Evolutionary conservation across 805 yeast species (phyloP), one percentile per base, ranked within the genome.

Genomic region (Wickerhamiella hasegawae): DNA sequence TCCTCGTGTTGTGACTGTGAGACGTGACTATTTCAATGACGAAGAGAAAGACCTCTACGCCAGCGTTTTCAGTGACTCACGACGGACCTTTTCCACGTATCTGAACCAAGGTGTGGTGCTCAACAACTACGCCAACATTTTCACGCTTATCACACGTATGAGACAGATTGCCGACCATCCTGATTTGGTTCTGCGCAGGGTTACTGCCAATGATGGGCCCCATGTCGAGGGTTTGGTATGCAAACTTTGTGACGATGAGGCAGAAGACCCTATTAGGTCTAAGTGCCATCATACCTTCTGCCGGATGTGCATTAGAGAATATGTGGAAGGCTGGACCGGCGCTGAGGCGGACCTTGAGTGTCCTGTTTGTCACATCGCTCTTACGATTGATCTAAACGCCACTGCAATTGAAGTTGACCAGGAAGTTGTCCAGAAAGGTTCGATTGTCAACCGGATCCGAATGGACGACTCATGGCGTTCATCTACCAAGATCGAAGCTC

Each of bases 81-180:
- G 74, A 54, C 68, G 99, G 41, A 76, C 78, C 47, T 90, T 83
- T 62, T 82, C 81, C 48, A 90, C 84, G 30, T 90, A 74, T 53
- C 97, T 90, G 27, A 90, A 92, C 17, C 87, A 82, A 51, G 98
- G 98, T 57, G 95, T 90, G 28, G 96, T 90, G 18, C 63, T 90
- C 39, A 90, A 90, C 58, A 90, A 90, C 55, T 90, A 90, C 59
- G 98, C 98, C 31, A 90, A 90, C 50, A 90, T 90, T 49, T 90
- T 90, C 60, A 85, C 97, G 0, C 66, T 90, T 38, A 85, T 90
- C 49, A 90, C 98, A 0, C 65, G 98, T 48, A 92, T 90, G 98
- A 71, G 99, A 48, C 98, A 90, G 57, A 63, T 90, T 47, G 97
- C 98, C 0, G 98, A 90, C 54, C 99, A 90, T 56, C 99, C 99